These are phyloP conservation scores for Boletus sp. DNA, from an alignment of 768 basidiomycete species.

Conservation along the genomic window DNA sequence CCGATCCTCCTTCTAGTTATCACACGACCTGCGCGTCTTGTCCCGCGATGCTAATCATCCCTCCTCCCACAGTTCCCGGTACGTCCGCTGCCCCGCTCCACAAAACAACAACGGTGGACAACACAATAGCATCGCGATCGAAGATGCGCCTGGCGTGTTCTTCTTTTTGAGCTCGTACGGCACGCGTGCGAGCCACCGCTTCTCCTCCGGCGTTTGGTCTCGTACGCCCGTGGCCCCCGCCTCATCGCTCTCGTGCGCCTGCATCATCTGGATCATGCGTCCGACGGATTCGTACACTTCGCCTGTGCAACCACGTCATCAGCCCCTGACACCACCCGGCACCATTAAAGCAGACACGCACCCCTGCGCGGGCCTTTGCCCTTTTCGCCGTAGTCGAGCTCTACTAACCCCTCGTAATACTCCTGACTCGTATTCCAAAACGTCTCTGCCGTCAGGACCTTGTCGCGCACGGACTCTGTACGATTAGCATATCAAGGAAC, in stretches of 20 bases:
- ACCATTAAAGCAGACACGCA: not conserved
- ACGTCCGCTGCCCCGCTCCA: constrained; percentile 9
- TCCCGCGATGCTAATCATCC: not conserved
- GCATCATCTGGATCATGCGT: constrained; percentile 21
- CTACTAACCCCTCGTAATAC: constrained; percentile 17
- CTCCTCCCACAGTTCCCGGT: constrained; percentile 15
- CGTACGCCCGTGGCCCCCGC: not conserved
- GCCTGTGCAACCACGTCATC: constrained; percentile 4
- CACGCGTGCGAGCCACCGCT: constrained; percentile 8
- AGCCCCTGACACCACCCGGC: not conserved
- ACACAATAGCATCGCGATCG: constrained; percentile 14
- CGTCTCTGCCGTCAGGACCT: constrained; percentile 5
- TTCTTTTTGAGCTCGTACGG: constrained; percentile 15
- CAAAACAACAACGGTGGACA: constrained; percentile 13
- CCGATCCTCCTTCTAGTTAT: too few relatives aligned
- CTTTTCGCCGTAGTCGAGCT: constrained; percentile 15
- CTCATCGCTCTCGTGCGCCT: constrained; percentile 6
- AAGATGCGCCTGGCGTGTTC: not conserved
- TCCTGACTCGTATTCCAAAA: constrained; percentile 22
- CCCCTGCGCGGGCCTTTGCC: constrained; percentile 10
- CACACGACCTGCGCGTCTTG: too few relatives aligned
- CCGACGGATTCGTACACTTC: constrained; percentile 26
- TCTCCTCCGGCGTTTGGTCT: not conserved
- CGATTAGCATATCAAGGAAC: too few relatives aligned
- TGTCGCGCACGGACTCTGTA: constrained; percentile 18